phyloP scores from a whole-genome alignment of 2,329 filamentous ascomycete genomes.

The Incumbomyces lentus region DNA sequence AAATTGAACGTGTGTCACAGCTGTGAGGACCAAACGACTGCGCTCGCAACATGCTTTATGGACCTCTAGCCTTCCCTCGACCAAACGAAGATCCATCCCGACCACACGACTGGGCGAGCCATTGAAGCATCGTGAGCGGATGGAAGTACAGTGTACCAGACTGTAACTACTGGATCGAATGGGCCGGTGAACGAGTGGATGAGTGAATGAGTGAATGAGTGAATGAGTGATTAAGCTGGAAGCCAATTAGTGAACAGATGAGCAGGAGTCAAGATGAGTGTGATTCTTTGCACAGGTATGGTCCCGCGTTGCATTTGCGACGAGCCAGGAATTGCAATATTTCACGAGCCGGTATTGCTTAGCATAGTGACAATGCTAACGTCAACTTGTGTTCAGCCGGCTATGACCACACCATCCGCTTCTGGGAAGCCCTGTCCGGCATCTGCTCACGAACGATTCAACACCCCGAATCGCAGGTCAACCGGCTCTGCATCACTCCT shows the following conservation, averaged over 20 bases:
- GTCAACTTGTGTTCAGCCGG: conserved; percentile 41
- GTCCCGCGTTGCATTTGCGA: background rate
- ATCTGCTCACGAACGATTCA: conserved; percentile 98
- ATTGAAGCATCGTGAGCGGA: no score
- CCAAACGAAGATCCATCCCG: no score
- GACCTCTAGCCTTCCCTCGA: no score
- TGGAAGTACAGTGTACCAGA: no score
- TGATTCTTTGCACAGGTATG: background rate
- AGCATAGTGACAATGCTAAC: background rate
- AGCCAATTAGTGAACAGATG: background rate
- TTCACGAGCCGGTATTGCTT: background rate
- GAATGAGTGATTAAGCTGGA: no score
- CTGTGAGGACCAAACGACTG: no score
- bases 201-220: no score
- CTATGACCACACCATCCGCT: conserved; percentile 69
- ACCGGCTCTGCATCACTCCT: conserved; percentile 93
- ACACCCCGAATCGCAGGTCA: conserved; percentile 95
- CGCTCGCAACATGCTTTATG: no score
- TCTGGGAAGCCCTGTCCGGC: conserved; percentile 96
- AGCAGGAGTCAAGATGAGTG: background rate
- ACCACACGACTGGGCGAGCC: no score
- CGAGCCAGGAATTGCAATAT: background rate
- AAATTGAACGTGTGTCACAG: no score
- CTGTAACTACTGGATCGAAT: no score
- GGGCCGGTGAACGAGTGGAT: no score